Percentiles rank a stretch among this genome's conserved stretches.
Evolutionary conservation across 768 basidiomycete species (phyloP).

Genomic region (Phlebiopsis flavidoalba): DNA sequence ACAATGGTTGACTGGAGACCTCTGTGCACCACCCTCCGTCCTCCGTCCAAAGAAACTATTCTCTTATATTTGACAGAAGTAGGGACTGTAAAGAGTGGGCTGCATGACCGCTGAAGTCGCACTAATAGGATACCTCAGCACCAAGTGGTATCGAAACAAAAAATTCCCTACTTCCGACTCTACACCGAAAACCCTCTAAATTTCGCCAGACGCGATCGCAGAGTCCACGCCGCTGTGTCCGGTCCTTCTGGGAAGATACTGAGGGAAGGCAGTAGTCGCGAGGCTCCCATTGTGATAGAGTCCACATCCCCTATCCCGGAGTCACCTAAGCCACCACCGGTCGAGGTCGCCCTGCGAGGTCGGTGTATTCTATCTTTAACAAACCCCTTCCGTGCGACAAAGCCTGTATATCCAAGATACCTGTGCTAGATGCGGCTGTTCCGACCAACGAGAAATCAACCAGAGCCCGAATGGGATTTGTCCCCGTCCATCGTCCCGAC

Average conservation of each 20-base stretch:
- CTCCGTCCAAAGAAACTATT: not conserved
- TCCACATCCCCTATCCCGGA: slow-evolving; percentile 31
- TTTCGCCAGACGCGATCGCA: not conserved
- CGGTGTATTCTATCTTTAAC: slow-evolving; percentile 40
- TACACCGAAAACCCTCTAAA: not conserved
- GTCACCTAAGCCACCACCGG: not conserved
- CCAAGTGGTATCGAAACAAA: too few species aligned
- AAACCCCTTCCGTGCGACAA: not conserved
- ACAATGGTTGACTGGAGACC: not conserved
- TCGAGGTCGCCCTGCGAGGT: slow-evolving; percentile 26
- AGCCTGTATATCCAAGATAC: not conserved
- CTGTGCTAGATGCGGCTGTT: slow-evolving; percentile 22
- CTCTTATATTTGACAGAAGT: slow-evolving; percentile 5
- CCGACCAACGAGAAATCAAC: not conserved
- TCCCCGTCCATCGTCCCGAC: not conserved
- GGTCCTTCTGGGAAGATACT: not conserved
- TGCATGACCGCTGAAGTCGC: too few species aligned
- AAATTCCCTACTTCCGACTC: not conserved
- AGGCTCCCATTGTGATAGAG: slow-evolving; percentile 40
- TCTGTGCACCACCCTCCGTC: not conserved
- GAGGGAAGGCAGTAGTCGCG: slow-evolving; percentile 16
- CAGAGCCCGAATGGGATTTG: not conserved
- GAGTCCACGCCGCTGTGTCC: not conserved
- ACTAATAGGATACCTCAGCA: too few species aligned
- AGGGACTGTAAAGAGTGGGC: too few species aligned